phyloP scores from a whole-genome alignment of 2,329 filamentous ascomycete species.

The Daldinia sp. region DNA sequence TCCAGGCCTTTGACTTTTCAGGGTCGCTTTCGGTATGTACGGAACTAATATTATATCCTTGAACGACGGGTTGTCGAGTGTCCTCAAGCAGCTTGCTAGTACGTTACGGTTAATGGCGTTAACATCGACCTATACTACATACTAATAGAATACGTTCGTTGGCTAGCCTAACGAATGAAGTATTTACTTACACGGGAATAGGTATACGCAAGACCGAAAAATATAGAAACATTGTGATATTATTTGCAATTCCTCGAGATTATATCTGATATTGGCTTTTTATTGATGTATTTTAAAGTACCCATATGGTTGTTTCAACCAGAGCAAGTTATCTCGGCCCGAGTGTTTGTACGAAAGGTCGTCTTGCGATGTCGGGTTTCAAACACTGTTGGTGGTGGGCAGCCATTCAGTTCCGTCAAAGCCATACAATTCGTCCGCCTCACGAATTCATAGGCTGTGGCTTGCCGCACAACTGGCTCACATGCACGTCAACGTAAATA shows the following conservation, averaged over 20 bases:
- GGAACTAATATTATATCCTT: not conserved
- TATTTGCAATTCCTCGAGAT: not conserved
- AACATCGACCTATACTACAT: not conserved
- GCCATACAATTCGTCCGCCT: slow-evolving; percentile 20
- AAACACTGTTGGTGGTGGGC: slow-evolving; percentile 10
- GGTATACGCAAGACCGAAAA: too few species aligned
- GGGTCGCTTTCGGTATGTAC: not conserved
- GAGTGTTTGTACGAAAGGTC: slow-evolving; percentile 9
- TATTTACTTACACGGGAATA: too few species aligned
- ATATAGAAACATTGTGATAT: not conserved
- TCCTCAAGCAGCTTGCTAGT: not conserved
- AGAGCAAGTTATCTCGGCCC: slow-evolving; percentile 2
- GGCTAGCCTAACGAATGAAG: not conserved
- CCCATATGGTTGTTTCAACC: not conserved
- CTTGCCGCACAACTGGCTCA: slow-evolving; percentile 14
- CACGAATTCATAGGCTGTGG: slow-evolving; percentile 26
- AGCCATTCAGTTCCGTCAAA: slow-evolving; percentile 13
- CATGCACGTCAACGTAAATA: slow-evolving; percentile 38
- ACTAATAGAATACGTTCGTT: not conserved
- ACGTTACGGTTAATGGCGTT: not conserved
- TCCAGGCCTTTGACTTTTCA: slow-evolving; percentile 14
- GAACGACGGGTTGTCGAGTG: not conserved
- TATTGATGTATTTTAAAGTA: not conserved
- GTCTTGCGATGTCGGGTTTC: slow-evolving; percentile 13
- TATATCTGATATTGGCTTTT: not conserved